Evolutionary conservation across 768 basidiomycete genomes (phyloP).

Genomic region (Pleurotus sapidus): DNA sequence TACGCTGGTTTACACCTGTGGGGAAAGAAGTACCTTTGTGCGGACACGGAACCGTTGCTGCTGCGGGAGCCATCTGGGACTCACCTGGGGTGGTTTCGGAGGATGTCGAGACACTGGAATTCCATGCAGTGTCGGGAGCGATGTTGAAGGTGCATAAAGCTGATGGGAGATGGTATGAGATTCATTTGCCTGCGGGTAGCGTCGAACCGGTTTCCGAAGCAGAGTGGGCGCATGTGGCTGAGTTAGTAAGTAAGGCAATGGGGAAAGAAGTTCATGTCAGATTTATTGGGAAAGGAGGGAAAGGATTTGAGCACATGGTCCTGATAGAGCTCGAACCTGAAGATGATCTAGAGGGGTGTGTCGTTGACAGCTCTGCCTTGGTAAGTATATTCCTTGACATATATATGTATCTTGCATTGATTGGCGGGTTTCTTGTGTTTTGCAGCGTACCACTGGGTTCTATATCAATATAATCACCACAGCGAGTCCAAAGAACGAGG

Average conservation of each 20-base stretch:
- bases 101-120: slow-evolving; percentile 28
- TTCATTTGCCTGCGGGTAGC: slow-evolving; percentile 30
- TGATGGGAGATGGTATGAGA: slow-evolving; percentile 31
- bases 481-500: slow-evolving; percentile 17
- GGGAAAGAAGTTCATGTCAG: slow-evolving; percentile 34
- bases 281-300: slow-evolving; percentile 32
- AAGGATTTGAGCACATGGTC: slow-evolving; percentile 30
- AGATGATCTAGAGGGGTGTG: slow-evolving; percentile 30
- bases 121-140: slow-evolving; percentile 23
- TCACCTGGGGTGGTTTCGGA: slow-evolving; percentile 21
- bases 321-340: slow-evolving; percentile 39
- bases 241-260: slow-evolving; percentile 33
- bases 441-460: slow-evolving; percentile 31
- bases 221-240: slow-evolving; percentile 26
- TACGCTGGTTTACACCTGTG: slow-evolving; percentile 35
- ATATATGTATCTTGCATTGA: background rate
- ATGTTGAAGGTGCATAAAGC: slow-evolving; percentile 26
- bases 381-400: slow-evolving; percentile 22
- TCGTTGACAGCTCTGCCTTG: slow-evolving; percentile 27
- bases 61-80: slow-evolving; percentile 37
- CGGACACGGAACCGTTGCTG: slow-evolving; percentile 43
- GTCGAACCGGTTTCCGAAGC: slow-evolving; percentile 22
- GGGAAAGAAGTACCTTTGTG: slow-evolving; percentile 27
- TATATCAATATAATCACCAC: slow-evolving; percentile 37
- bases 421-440: background rate